These are phyloP conservation scores for Phytophthora sp. DNA, from an alignment of 352 stramenopile species.

Conservation along the genomic window DNA sequence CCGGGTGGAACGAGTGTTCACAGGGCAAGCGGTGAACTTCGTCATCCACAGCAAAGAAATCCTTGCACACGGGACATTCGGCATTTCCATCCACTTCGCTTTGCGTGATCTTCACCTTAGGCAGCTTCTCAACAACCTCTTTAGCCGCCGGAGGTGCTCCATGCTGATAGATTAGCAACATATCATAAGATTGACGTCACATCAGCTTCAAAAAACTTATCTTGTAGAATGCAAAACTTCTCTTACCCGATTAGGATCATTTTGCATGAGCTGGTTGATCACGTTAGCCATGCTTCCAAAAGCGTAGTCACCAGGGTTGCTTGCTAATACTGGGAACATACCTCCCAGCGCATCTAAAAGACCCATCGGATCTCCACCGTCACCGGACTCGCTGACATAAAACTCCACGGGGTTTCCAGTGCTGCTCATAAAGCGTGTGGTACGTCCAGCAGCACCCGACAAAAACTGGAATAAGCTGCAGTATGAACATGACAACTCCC, in stretches of 20 bases:
- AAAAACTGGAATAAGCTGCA: slow-evolving; percentile 61
- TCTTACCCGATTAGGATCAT: slow-evolving; percentile 84
- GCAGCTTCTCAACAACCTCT: slow-evolving; percentile 74
- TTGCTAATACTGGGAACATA: slow-evolving; percentile 61
- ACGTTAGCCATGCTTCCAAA: slow-evolving; percentile 86
- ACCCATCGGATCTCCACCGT: slow-evolving; percentile 45
- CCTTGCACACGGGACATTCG: slow-evolving; percentile 89
- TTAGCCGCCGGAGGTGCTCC: slow-evolving; percentile 80
- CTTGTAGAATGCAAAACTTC: neutral
- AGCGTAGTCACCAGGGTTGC: slow-evolving; percentile 82
- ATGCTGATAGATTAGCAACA: slow-evolving; percentile 47
- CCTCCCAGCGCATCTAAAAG: slow-evolving; percentile 69
- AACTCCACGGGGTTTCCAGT: slow-evolving; percentile 78
- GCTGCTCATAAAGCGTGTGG: slow-evolving; percentile 65
- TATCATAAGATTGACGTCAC: slow-evolving; percentile 4
- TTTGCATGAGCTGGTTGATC: slow-evolving; percentile 91
- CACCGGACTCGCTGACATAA: slow-evolving; percentile 66
- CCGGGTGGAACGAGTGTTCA: slow-evolving; percentile 79
- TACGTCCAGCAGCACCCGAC: slow-evolving; percentile 35
- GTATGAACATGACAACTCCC: neutral
- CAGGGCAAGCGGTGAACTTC: slow-evolving; percentile 79
- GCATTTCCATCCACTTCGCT: slow-evolving; percentile 75
- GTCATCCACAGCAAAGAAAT: slow-evolving; percentile 81
- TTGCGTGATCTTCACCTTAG: slow-evolving; percentile 76
- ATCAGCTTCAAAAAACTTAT: slow-evolving; percentile 17